phyloP scores from a whole-genome alignment of 2,329 filamentous ascomycete species.

The Botrytis sinoallii region DNA sequence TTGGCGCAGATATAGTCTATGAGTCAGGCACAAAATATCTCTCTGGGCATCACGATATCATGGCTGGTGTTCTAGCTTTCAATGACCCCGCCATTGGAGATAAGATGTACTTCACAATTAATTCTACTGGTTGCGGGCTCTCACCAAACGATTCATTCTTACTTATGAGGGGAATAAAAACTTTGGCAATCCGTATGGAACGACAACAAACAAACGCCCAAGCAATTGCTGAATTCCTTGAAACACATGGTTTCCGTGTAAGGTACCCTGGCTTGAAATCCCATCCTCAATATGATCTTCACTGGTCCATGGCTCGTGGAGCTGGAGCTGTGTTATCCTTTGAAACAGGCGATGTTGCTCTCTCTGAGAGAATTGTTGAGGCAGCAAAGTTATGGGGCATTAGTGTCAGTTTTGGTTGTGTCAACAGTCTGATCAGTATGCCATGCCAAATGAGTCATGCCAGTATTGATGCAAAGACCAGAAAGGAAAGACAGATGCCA shows the following conservation, averaged over 20 bases:
- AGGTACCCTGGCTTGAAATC: constrained; percentile 92
- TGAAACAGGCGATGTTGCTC: constrained; percentile 80
- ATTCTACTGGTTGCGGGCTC: constrained; percentile 89
- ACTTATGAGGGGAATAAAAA: constrained; percentile 93
- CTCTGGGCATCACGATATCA: constrained; percentile 96
- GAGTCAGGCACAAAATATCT: constrained; percentile 98
- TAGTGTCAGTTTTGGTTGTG: constrained; percentile 95
- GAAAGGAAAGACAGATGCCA: constrained; percentile 84
- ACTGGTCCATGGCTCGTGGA: constrained; percentile 92
- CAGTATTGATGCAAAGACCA: constrained; percentile 93
- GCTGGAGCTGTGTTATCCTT: constrained; percentile 94
- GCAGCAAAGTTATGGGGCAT: constrained; percentile 90
- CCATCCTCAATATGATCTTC: constrained; percentile 93
- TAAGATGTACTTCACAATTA: constrained; percentile 94
- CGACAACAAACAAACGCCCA: constrained; percentile 94
- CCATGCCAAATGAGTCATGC: constrained; percentile 99
- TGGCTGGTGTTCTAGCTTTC: constrained; percentile 94
- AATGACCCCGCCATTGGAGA: constrained; percentile 81
- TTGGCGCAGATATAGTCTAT: constrained; percentile 94
- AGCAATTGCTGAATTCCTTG: constrained; percentile 86
- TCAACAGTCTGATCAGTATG: constrained; percentile 99
- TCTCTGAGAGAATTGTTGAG: constrained; percentile 93
- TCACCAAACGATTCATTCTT: constrained; percentile 96
- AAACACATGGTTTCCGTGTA: constrained; percentile 87
- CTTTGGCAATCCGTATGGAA: constrained; percentile 95